Conservation (phyloP, 176 grass and related monocot genomes). For the Saccharum officinarum region DNA sequence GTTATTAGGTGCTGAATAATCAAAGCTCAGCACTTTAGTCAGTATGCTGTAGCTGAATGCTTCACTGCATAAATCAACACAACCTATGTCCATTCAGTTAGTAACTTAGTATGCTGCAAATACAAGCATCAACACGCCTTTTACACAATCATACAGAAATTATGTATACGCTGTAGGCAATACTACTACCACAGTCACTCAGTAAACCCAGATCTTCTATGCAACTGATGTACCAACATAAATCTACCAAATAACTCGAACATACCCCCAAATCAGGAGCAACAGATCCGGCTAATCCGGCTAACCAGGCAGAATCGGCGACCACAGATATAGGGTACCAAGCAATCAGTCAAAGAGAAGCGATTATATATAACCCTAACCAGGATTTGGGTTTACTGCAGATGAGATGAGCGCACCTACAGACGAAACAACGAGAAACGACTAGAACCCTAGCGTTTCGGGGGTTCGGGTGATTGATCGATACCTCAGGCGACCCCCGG, state of each 20-base stretch:
- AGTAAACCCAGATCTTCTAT: neutral
- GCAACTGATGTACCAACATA: neutral
- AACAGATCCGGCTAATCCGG: neutral
- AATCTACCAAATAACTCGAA: neutral
- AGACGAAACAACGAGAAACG: neutral
- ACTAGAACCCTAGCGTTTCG: neutral
- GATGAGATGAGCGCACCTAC: neutral
- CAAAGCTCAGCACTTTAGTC: neutral
- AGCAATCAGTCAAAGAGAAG: neutral
- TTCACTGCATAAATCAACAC: neutral
- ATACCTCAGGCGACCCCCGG: slow-evolving; percentile 78
- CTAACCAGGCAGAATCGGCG: neutral
- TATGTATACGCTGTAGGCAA: neutral
- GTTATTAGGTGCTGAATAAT: neutral
- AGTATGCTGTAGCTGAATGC: neutral
- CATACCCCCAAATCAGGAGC: neutral
- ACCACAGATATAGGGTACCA: neutral
- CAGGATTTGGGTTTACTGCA: neutral
- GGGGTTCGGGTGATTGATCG: neutral
- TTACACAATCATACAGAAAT: neutral
- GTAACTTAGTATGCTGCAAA: neutral
- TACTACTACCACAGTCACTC: neutral
- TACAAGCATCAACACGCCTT: neutral
- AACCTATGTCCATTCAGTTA: neutral
- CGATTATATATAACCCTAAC: neutral